phyloP scores from a whole-genome alignment of 2,329 filamentous ascomycete genomes.

The Immersiporthe knoxdaviesiana region DNA sequence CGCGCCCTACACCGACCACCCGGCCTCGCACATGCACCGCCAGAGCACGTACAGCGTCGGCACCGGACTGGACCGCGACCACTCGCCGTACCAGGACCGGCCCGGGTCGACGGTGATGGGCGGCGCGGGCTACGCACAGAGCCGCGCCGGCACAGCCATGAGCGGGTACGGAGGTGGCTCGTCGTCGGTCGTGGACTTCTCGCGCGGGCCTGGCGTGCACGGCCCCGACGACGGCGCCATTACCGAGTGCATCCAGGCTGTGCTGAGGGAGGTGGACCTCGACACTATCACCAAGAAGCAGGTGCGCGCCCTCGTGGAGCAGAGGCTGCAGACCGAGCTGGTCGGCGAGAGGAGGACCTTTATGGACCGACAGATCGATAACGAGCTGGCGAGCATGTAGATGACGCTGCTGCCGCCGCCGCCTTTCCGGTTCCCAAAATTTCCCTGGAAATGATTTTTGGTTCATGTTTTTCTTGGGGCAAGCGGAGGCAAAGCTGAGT shows the following conservation, averaged over 20 bases:
- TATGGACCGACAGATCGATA: constrained; percentile 91
- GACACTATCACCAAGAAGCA: constrained; percentile 99
- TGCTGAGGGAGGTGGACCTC: constrained; percentile 85
- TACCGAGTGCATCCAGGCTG: constrained; percentile 79
- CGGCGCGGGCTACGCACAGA: constrained; percentile 5
- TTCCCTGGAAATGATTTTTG: not conserved
- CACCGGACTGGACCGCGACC: constrained; percentile 49
- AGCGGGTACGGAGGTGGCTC: constrained; percentile 50
- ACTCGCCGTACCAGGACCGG: constrained; percentile 62
- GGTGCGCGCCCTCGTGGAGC: constrained; percentile 86
- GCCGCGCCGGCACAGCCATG: constrained; percentile 49
- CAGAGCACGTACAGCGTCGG: constrained; percentile 74
- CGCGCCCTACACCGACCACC: constrained; percentile 53
- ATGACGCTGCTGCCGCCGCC: too few relatives aligned
- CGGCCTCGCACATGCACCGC: constrained; percentile 48
- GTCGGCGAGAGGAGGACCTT: constrained; percentile 84
- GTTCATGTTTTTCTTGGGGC: not conserved
- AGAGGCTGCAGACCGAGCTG: constrained; percentile 88
- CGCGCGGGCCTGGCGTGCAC: constrained; percentile 50
- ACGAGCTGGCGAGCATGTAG: constrained; percentile 92
- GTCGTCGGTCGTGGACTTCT: constrained; percentile 60
- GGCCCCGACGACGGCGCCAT: constrained; percentile 82
- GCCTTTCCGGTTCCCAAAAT: not conserved
- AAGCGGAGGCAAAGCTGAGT: not conserved
- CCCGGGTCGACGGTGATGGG: constrained; percentile 50